Conservation (phyloP, 495 filamentous ascomycete species). For the Aspergillus affinis region DNA sequence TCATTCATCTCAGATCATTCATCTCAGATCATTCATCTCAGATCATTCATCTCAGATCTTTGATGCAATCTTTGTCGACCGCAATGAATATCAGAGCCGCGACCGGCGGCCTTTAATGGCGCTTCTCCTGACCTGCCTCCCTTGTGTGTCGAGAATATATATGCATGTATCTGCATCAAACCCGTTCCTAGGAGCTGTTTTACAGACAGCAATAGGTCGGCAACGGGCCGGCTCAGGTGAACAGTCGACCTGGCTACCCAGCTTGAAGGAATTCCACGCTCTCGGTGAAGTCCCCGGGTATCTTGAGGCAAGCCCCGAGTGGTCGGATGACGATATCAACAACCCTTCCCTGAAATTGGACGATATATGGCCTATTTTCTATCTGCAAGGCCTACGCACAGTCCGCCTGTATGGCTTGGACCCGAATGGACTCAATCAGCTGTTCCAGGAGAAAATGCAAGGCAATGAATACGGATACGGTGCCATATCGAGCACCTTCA, state of each 20-base stretch:
- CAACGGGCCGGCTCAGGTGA: background rate
- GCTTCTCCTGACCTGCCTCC: slow-evolving; percentile 6
- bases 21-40: too few relatives aligned
- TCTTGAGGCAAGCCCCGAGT: background rate
- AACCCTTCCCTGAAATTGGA: slow-evolving; percentile 1
- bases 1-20: too few relatives aligned
- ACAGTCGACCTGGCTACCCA: background rate
- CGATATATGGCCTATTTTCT: slow-evolving; percentile 8
- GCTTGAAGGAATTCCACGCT: background rate
- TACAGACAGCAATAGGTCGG: background rate
- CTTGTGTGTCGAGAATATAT: slow-evolving; percentile 2
- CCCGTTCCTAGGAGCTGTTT: slow-evolving; percentile 4
- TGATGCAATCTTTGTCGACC: background rate
- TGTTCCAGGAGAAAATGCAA: background rate
- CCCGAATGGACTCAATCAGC: slow-evolving; percentile 1
- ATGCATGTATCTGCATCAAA: slow-evolving; percentile 5
- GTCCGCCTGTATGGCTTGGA: slow-evolving; percentile 4
- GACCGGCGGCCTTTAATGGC: slow-evolving; percentile 11
- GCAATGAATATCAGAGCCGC: background rate
- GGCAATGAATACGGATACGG: background rate
- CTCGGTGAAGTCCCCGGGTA: slow-evolving; percentile 8
- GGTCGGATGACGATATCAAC: background rate
- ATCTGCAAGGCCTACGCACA: background rate
- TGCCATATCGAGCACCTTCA: slow-evolving; percentile 12
- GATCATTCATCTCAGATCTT: slow-evolving; percentile 4